phyloP scores from a whole-genome alignment of 345 rosid species.

The Acer negundo region DNA sequence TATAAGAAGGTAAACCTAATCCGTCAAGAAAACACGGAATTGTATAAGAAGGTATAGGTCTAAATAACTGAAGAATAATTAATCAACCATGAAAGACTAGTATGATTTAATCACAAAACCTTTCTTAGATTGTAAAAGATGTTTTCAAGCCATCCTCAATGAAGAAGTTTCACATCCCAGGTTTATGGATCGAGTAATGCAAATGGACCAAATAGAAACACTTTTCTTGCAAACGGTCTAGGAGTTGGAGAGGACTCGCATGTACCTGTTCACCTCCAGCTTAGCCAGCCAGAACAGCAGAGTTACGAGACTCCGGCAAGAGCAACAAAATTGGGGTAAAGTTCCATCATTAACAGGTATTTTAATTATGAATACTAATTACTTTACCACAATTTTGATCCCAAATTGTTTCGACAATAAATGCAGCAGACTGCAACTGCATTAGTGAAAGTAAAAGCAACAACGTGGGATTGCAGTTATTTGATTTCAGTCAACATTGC shows the following conservation, averaged over 20 bases:
- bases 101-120: conserved; percentile 18
- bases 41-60: conserved; percentile 41
- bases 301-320: conserved; percentile 42
- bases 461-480: conserved; percentile 27
- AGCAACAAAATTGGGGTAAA: conserved; percentile 62
- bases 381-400: conserved; percentile 20
- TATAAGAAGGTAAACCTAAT: conserved; percentile 68
- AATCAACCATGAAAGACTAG: conserved; percentile 18
- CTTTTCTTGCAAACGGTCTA: conserved; percentile 49
- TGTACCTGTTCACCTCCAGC: conserved; percentile 62
- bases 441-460: conserved; percentile 34
- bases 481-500: conserved; percentile 24
- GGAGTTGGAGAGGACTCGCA: conserved; percentile 51
- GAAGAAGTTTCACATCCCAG: conserved; percentile 29
- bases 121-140: conserved; percentile 18
- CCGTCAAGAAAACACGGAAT: conserved; percentile 48
- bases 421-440: conserved; percentile 63
- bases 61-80: conserved; percentile 13
- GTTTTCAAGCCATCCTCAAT: conserved; percentile 32
- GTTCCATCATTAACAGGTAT: conserved; percentile 27
- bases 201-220: conserved; percentile 37
- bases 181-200: conserved; percentile 47
- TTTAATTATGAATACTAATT: not conserved
- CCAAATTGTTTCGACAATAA: conserved; percentile 24
- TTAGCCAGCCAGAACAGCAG: conserved; percentile 62